phyloP scores from a whole-genome alignment of 139 green algal genomes.

The Picochlorum sp. region DNA sequence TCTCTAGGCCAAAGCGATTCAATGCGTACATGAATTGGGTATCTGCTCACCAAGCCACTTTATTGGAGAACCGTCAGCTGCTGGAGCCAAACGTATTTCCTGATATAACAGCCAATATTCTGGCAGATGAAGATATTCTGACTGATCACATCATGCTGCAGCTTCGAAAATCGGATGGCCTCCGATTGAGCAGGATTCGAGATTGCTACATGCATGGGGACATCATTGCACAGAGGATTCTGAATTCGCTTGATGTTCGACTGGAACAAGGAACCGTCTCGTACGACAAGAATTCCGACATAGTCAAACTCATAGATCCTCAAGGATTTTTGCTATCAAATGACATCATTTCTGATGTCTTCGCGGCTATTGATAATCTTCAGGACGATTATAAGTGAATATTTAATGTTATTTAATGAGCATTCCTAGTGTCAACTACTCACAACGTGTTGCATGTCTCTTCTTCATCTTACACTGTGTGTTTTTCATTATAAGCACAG shows the following conservation, averaged over 20 bases:
- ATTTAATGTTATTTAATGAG: too few relatives aligned
- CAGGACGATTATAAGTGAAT: too few relatives aligned
- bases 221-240: constrained; percentile 2
- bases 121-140: constrained; percentile 48
- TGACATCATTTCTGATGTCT: constrained; percentile 72
- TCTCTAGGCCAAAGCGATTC: constrained; percentile 62
- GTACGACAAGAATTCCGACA: not conserved
- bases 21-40: constrained; percentile 64
- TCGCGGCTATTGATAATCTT: constrained; percentile 35
- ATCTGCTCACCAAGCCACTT: not conserved
- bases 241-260: constrained; percentile 21
- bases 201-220: not conserved
- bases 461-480: too few relatives aligned
- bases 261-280: constrained; percentile 15
- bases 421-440: too few relatives aligned
- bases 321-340: constrained; percentile 78
- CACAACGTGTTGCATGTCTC: too few relatives aligned
- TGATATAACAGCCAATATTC: not conserved
- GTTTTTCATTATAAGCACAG: too few relatives aligned
- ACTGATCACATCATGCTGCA: constrained; percentile 80
- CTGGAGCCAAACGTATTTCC: not conserved
- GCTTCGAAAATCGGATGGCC: constrained; percentile 51
- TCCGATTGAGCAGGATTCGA: constrained; percentile 44
- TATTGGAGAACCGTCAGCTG: not conserved
- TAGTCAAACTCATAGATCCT: constrained; percentile 59